Conservation (phyloP, 225 moss, liverwort and hornwort genomes). For the Bryoerythrophyllum caledonicum region DNA sequence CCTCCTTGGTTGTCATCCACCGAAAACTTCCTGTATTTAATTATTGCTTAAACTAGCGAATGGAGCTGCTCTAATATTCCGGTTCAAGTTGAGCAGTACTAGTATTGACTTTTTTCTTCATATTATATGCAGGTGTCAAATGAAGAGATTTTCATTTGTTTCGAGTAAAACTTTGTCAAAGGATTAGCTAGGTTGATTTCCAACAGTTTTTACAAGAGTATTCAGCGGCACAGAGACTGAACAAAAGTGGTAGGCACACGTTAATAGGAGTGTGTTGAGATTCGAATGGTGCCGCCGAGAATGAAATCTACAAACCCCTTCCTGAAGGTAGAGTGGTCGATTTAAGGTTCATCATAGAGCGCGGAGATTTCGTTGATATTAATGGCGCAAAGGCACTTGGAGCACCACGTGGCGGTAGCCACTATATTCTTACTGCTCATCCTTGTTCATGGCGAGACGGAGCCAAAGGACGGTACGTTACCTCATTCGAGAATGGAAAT, state of each 20-base stretch:
- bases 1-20: neutral
- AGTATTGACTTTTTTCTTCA: neutral
- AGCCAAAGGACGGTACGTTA: constrained; percentile 44
- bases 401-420: constrained; percentile 29
- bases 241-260: neutral
- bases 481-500: neutral
- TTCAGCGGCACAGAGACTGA: neutral
- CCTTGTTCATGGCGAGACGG: constrained; percentile 34
- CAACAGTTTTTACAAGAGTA: neutral
- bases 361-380: neutral
- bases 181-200: neutral
- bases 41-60: neutral
- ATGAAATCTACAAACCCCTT: constrained; percentile 15
- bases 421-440: constrained; percentile 31
- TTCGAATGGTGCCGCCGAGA: constrained; percentile 30
- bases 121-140: neutral
- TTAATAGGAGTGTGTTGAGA: constrained; percentile 1
- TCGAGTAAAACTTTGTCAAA: neutral
- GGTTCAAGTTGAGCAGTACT: neutral
- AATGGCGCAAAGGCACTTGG: constrained; percentile 33
- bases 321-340: constrained; percentile 11
- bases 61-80: neutral
- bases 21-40: neutral
- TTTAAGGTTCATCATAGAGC: constrained; percentile 6
- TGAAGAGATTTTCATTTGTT: neutral